Evolutionary conservation across 2,329 filamentous ascomycete genomes (phyloP).

Genomic region (Fusarium sp.): DNA sequence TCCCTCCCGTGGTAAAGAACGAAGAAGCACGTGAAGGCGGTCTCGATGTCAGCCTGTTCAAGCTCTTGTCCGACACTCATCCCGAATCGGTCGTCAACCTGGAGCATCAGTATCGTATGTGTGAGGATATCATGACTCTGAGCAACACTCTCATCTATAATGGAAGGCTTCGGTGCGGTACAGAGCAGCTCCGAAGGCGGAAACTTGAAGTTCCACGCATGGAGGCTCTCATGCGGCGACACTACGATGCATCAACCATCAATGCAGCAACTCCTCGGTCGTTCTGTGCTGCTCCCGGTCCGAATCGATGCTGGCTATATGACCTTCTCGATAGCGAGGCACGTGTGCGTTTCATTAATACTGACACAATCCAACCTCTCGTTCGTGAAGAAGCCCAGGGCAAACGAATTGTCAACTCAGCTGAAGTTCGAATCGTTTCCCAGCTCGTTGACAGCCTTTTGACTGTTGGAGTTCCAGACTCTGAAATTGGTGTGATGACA

Average conservation of each 20-base stretch:
- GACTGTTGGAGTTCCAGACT: slow-evolving; percentile 75
- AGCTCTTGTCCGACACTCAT: slow-evolving; percentile 87
- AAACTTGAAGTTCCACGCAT: slow-evolving; percentile 76
- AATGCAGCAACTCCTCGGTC: slow-evolving; percentile 53
- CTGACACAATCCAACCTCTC: slow-evolving; percentile 73
- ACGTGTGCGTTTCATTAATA: slow-evolving; percentile 90
- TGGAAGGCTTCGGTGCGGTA: slow-evolving; percentile 91
- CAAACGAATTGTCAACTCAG: slow-evolving; percentile 85
- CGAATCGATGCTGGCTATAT: slow-evolving; percentile 76
- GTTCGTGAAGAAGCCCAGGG: slow-evolving; percentile 80
- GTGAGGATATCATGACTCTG: slow-evolving; percentile 92
- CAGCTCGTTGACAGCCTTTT: slow-evolving; percentile 86
- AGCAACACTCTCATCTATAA: slow-evolving; percentile 94
- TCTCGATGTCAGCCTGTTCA: slow-evolving; percentile 92
- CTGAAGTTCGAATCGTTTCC: slow-evolving; percentile 80
- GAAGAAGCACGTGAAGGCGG: slow-evolving; percentile 86
- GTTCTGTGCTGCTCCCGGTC: slow-evolving; percentile 64
- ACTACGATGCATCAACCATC: slow-evolving; percentile 63
- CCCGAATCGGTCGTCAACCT: slow-evolving; percentile 89
- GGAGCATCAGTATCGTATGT: slow-evolving; percentile 98
- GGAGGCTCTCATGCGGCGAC: slow-evolving; percentile 65
- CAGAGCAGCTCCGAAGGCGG: slow-evolving; percentile 74
- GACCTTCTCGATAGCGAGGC: slow-evolving; percentile 74
- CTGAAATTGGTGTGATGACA: slow-evolving; percentile 92
- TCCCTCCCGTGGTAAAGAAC: slow-evolving; percentile 93